phyloP scores from a whole-genome alignment of 768 basidiomycete species.

The Suillus lakei region DNA sequence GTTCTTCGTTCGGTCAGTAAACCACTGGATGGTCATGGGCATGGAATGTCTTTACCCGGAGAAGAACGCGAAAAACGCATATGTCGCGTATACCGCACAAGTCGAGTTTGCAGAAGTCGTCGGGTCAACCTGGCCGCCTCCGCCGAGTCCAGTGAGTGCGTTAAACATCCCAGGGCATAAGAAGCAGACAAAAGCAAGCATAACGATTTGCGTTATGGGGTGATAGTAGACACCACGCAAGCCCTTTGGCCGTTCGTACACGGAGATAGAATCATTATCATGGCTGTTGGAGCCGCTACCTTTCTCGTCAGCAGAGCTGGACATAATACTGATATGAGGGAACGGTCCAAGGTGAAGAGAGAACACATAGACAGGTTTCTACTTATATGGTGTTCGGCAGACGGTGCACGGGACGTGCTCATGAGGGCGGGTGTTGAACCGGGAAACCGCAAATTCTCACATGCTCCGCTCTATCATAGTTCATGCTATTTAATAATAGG shows the following conservation, averaged over 20 bases:
- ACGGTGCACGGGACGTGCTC: background rate
- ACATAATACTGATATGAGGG: background rate
- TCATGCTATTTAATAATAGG: background rate
- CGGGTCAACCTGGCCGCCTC: slow-evolving; percentile 71
- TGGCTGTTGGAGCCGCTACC: background rate
- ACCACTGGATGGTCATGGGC: background rate
- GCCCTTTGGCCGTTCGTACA: slow-evolving; percentile 51
- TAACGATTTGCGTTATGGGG: slow-evolving; percentile 58
- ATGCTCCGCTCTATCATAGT: background rate
- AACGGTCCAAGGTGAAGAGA: background rate
- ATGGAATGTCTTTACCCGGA: slow-evolving; percentile 53
- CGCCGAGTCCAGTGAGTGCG: slow-evolving; percentile 77
- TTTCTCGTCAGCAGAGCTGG: slow-evolving; percentile 8
- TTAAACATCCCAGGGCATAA: slow-evolving; percentile 71
- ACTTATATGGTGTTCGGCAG: background rate
- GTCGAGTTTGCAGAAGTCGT: slow-evolving; percentile 73
- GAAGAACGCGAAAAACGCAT: slow-evolving; percentile 62
- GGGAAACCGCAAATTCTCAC: background rate
- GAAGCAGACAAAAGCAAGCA: slow-evolving; percentile 73
- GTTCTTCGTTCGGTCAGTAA: slow-evolving; percentile 46
- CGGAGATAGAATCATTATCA: background rate
- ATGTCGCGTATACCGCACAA: slow-evolving; percentile 65
- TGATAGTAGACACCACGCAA: slow-evolving; percentile 60
- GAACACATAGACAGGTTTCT: background rate
- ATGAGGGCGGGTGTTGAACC: background rate